Evolutionary conservation across 495 filamentous ascomycete species (phyloP), one percentile per base, ranked within the genome.

Genomic region (Annulohypoxylon stygium): DNA sequence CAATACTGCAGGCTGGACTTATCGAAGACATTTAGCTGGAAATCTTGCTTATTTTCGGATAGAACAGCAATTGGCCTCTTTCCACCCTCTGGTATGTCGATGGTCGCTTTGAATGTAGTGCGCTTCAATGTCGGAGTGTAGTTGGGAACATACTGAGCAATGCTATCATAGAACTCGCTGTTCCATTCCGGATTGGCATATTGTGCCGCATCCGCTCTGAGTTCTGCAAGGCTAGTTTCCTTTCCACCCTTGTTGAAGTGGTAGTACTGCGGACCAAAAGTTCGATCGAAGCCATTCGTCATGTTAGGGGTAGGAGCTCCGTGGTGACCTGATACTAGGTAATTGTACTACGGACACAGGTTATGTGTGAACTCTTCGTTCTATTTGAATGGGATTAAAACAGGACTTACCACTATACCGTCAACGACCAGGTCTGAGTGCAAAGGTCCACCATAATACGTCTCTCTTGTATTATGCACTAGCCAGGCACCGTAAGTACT

Each of bases 401-500:
- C 83, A 69, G 53, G 82, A 71, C 88, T 87, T 70, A 88, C 88
- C 2, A 89, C 81, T 57, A 88, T 88, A 4, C 86, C 86, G 67
- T 89, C 87, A 12, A 89, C 87, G 0, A 83, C 84, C 12, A 89
- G 78, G 72, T 89, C 87, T 0, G 86, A 87, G 75, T 89, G 86
- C 1, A 87, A 69, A 2, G 86, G 87, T 2, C 87, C 88, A 6
- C 87, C 87, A 65, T 86, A 89, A 75, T 88, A 89, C 6, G 87
- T 89, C 66, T 89, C 85, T 73, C 84, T 85, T 0, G 83, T 88
- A 48, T 89, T 89, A 80, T 87, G 85, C 10, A 89, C 86, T 14
- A 89, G 65, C 87, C 86, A 88, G 4, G 86, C 85, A 11, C 87
- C 87, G 54, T 84, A 89, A 0, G 86, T 82, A 14, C 73, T 81